These are phyloP conservation scores for Lumnitzera littorea DNA, from an alignment of 345 rosid species.

Conservation along the genomic window DNA sequence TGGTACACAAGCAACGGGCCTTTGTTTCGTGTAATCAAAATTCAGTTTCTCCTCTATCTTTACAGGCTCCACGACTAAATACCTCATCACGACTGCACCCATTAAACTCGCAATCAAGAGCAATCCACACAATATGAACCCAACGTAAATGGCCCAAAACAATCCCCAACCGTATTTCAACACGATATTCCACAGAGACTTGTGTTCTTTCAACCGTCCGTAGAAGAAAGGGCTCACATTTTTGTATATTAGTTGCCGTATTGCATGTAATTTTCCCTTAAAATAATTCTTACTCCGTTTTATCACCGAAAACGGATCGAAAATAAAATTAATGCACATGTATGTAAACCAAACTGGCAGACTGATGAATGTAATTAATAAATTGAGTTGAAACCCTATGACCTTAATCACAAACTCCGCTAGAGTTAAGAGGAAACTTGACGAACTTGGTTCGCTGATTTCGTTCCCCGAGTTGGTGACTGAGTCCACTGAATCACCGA, in stretches of 20 bases:
- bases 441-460: constrained; percentile 15
- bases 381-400: constrained; percentile 49
- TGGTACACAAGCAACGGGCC: constrained; percentile 65
- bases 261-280: constrained; percentile 11
- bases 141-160: constrained; percentile 61
- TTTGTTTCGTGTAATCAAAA: constrained; percentile 51
- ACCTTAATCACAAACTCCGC: constrained; percentile 56
- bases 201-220: constrained; percentile 42
- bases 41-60: constrained; percentile 45
- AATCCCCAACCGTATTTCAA: constrained; percentile 56
- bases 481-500: constrained; percentile 8
- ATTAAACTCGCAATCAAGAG: constrained; percentile 40
- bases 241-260: constrained; percentile 23
- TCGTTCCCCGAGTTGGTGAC: background rate
- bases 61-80: constrained; percentile 54
- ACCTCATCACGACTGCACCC: constrained; percentile 49
- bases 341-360: constrained; percentile 41
- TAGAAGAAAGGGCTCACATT: constrained; percentile 19
- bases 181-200: constrained; percentile 27
- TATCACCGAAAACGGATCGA: constrained; percentile 50
- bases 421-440: constrained; percentile 31
- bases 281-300: constrained; percentile 29
- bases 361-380: constrained; percentile 34
- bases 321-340: constrained; percentile 26
- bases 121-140: constrained; percentile 47